Base-by-base conservation (phyloP, 257 asterid species). In the Jacaranda copaia region DNA sequence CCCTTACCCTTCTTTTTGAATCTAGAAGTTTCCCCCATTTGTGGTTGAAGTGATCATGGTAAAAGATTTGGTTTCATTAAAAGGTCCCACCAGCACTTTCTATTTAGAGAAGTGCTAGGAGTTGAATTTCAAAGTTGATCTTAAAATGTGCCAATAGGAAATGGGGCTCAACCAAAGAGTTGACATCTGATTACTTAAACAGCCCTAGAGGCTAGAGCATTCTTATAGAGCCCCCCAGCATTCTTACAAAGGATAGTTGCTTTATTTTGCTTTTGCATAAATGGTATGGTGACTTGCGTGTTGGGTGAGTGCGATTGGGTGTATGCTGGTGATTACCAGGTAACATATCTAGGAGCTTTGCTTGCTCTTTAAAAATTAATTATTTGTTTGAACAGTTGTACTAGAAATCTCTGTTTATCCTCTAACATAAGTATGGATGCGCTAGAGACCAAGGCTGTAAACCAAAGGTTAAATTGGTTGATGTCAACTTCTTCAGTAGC, bases 11-110 rank as follows among this genome's bases (percentile, higher is more conserved):
- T 18, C 51, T 42, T 58, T 7, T 39, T 25, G 32, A 62, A 38
- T 75, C 58, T 25, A 38, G 48, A 69, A n/a, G 39, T 70, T 38
- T 4, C 16, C 16, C 35, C 40, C 51, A 68, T 56, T 7, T 43
- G 11, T 15, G 75, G 73, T 19, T 39, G 36, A 19, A 52, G 19
- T 75, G 53, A n/a, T 56, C 70, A 45, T 65, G 70, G 20, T n/a
- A 72, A 63, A 38, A 53, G 39, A 51, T 32, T 69, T 43, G 63
- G 52, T 63, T 75, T 39, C 61, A 10, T 3, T 25, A 51, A 36
- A 74, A 57, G 65, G 46, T 6, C 18, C 3, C 32, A 19, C 15
- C 2, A 42, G 25, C 39, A 53, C 15, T 61, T 36, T 12, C 52
- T 8, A 5, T 72, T 32, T 3, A 5, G 5, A 60, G 13, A 20